These are phyloP conservation scores for Trichomonascus vanleenenianus DNA, from an alignment of 805 yeast species.

Conservation along the genomic window DNA sequence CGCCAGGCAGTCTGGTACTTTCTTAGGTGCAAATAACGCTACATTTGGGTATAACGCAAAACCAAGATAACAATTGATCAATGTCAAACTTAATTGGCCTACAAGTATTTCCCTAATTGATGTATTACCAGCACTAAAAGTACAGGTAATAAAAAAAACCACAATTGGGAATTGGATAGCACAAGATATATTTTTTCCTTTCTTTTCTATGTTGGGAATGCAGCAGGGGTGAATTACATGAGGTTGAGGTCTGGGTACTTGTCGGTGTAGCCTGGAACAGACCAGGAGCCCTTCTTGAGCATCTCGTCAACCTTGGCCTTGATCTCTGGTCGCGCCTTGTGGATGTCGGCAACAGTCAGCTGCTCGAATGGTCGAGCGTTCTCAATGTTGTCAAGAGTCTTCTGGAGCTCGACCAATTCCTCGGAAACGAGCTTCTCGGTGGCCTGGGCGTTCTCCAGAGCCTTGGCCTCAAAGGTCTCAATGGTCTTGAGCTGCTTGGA, in stretches of 20 bases:
- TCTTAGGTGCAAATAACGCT: no score
- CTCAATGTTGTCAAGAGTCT: constrained; percentile 89
- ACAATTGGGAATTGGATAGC: no score
- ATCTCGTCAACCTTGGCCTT: constrained; percentile 91
- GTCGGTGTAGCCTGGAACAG: constrained; percentile 96
- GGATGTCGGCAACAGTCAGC: constrained; percentile 91
- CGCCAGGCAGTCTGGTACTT: no score
- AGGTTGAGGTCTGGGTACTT: constrained; percentile 44
- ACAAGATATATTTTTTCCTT: no score
- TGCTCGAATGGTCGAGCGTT: constrained; percentile 96
- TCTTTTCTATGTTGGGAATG: no score
- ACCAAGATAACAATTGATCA: no score
- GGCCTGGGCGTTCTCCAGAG: constrained; percentile 87
- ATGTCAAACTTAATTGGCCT: no score
- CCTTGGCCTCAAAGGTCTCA: constrained; percentile 90
- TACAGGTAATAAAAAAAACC: no score
- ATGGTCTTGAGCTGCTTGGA: constrained; percentile 86
- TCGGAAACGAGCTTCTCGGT: constrained; percentile 84
- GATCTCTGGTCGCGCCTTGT: constrained; percentile 94
- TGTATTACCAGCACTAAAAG: no score
- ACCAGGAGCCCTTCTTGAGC: constrained; percentile 96
- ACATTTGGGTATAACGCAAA: no score
- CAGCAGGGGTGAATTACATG: constrained; percentile 2
- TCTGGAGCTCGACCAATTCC: constrained; percentile 78
- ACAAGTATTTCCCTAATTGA: no score